Base-by-base conservation (phyloP, 768 basidiomycete species). In the Udeniomyces megalosporus region DNA sequence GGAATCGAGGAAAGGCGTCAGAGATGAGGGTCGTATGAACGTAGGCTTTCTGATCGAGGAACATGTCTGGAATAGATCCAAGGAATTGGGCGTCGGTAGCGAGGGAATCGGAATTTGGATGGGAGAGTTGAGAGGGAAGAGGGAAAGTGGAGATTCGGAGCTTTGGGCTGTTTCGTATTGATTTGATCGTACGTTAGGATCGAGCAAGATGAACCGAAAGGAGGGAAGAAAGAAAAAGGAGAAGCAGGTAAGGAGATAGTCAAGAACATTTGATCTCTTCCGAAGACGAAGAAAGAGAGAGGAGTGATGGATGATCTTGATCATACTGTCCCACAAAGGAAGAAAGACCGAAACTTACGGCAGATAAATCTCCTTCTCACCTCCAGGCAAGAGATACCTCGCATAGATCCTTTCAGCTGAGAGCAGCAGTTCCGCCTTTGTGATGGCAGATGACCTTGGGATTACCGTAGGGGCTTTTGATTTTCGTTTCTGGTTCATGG, bases 331-430 rank as follows among this genome's bases (percentile, higher is more conserved):
- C 29, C 44, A 24, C 22, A 29, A 24, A 59, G 6, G n/a, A 60
- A 42, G 24, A 24, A 22, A 45, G 44, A 22, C 8, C 45, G 53
- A 12, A 3, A 70, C 74, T 68, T 62, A 73, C 74, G 95, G 95
- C 22, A 99, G 84, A 72, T 97, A 97, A 54, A 99, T 92, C 77
- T 97, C 93, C 73, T 96, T 93, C 74, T 90, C 92, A 71, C 91
- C 87, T 14, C 82, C 81, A 17, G 84, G 82, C 66, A 86, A 82
- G 64, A 99, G 84, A 75, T 97, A 97, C 58, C 91, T 84, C 71
- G 84, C 84, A 77, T 84, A 97, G 68, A 99, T 96, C 70, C 91
- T 88, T 71, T 97, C 95, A 11, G 93, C 95, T 32, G 87, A 88
- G 8, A 85, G 85, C 67, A 96, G 81, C 68, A 97, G 80, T 74